These are phyloP conservation scores for Trichoderma simmonsii DNA, from an alignment of 2,329 filamentous ascomycete species.

Conservation along the genomic window DNA sequence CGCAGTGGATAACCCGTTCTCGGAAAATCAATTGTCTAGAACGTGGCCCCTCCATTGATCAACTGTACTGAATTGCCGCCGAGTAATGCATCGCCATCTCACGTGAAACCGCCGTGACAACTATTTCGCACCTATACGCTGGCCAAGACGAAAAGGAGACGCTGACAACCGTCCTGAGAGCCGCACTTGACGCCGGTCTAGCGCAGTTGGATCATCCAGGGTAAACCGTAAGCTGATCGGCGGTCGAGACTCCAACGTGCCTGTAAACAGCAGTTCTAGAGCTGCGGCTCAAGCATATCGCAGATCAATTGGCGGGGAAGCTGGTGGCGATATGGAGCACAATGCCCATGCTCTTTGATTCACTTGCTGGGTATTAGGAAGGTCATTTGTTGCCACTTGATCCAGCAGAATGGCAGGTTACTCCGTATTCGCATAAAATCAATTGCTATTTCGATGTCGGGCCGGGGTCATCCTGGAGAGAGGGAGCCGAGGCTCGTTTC, in stretches of 20 bases:
- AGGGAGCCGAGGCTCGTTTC: neutral
- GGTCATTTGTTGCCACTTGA: neutral
- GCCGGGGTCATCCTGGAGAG: neutral
- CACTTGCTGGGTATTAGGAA: neutral
- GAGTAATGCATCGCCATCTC: neutral
- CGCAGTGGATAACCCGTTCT: neutral
- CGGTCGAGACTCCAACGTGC: neutral
- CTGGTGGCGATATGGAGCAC: constrained; percentile 7
- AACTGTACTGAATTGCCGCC: neutral
- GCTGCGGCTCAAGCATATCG: neutral
- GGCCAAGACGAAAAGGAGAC: neutral
- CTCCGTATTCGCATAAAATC: constrained; percentile 1
- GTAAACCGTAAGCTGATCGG: neutral
- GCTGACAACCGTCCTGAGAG: neutral
- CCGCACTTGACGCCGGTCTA: neutral
- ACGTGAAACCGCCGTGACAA: neutral
- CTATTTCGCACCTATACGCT: neutral
- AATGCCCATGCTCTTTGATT: neutral
- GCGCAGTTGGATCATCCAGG: neutral
- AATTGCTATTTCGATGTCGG: neutral
- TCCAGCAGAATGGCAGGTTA: neutral
- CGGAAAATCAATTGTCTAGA: neutral
- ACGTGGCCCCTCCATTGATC: neutral
- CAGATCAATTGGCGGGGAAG: constrained; percentile 8
- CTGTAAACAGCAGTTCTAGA: neutral